A percentile compares a stretch with the other conserved stretches of the same genome.
These are phyloP conservation scores for Podospora appendiculata DNA, from an alignment of 495 filamentous ascomycete genomes.

Conservation along the genomic window DNA sequence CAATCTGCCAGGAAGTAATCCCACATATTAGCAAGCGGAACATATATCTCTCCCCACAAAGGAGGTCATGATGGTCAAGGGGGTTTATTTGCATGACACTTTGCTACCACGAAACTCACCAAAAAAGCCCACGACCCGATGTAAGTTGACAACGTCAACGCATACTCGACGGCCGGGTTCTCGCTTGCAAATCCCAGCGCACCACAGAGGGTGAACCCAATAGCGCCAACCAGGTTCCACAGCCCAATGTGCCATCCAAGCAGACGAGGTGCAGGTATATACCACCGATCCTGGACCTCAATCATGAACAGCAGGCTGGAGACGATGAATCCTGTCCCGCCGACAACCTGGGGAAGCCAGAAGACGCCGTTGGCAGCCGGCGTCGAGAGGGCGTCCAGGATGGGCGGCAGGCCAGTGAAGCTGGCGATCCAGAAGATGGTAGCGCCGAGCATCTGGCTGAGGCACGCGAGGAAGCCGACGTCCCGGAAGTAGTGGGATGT, in stretches of 20 bases:
- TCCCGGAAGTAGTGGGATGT: constrained; percentile 57
- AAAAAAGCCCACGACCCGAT: constrained; percentile 66
- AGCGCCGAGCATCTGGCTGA: constrained; percentile 51
- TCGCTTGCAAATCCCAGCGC: constrained; percentile 45
- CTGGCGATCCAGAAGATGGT: constrained; percentile 64
- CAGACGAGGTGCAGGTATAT: constrained; percentile 44
- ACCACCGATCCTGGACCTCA: constrained; percentile 64
- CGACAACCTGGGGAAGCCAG: constrained; percentile 63
- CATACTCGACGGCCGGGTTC: constrained; percentile 41
- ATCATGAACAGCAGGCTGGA: constrained; percentile 56
- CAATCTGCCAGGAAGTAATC: constrained; percentile 27
- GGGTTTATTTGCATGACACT: not conserved
- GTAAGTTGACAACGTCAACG: constrained; percentile 52
- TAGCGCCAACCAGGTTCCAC: constrained; percentile 43
- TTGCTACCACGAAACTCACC: constrained; percentile 8
- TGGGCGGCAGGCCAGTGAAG: constrained; percentile 55
- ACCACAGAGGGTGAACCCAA: constrained; percentile 64
- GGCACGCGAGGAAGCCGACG: constrained; percentile 59
- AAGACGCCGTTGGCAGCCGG: constrained; percentile 43
- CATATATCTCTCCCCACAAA: not conserved
- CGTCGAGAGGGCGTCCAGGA: constrained; percentile 33
- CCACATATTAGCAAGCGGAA: not conserved
- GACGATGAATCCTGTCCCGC: constrained; percentile 56
- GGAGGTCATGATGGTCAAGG: not conserved
- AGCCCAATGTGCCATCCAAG: constrained; percentile 48